Evolutionary conservation across 257 asterid species (phyloP), one percentile per base, ranked within the genome.

Genomic region (Galeopsis tetrahit): DNA sequence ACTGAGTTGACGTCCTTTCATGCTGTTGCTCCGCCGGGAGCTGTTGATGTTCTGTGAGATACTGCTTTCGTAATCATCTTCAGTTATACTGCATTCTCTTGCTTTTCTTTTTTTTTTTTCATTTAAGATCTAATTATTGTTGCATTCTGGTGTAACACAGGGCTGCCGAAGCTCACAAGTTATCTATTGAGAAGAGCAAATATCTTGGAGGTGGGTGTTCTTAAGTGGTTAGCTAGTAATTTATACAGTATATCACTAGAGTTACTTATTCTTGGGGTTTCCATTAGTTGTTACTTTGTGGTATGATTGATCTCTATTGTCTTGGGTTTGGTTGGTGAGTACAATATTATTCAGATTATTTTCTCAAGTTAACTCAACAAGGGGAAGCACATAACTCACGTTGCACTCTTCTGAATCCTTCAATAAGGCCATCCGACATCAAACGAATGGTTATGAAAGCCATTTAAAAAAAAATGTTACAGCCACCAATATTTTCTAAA

Each of bases 1-100:
- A 83, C 93, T 10, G 98, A 92, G 75, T 66, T 90, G 82, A 89
- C 98, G 6, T 84, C 93, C 15, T 95, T 91, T 80, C 98, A 91
- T 67, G 97, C 96, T 60, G 99, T 91, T 77, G 97, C 97, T 68
- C 99, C 99, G n/a, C 99, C 99, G 0, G 99, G 99, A 36, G 80
- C 85, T 71, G 88, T 72, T 71, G 98, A 95, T 73, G 70, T 93
- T 21, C 74, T 84, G 98, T 93, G 78, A 74, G 80, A 68, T 64
- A 8, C 57, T 58, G 70, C 74, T 15, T 4, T 46, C 10, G 1
- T 38, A 4, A 53, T 33, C 48, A 35, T 9, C 55, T 39, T 28
- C 32, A 13, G 63, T 40, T 75, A 31, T 39, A 13, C 60, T 2
- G 36, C 63, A 1, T 66, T 17, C 10, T 40, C 68, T 32, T 6